Percentiles rank a stretch among this genome's conserved stretches.
Conservation (phyloP, 345 rosid genomes). For the Mercurialis annua region DNA sequence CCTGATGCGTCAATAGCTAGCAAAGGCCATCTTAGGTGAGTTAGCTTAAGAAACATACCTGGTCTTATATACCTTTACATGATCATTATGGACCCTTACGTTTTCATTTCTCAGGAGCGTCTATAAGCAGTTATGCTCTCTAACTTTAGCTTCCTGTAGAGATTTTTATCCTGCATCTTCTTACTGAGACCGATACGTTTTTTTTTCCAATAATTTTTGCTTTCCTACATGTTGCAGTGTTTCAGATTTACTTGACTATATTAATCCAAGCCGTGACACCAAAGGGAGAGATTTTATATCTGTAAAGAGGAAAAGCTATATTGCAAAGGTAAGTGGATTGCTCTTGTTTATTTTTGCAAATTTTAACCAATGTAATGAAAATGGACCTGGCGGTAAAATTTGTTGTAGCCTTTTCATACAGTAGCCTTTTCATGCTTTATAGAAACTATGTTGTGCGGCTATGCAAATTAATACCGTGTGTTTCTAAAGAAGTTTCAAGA, state of each 20-base stretch:
- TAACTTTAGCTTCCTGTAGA: conserved; percentile 8
- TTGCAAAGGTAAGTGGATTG: conserved; percentile 53
- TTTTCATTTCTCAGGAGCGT: not conserved
- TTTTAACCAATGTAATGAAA: not conserved
- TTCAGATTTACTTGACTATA: conserved; percentile 93
- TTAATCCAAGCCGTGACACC: conserved; percentile 75
- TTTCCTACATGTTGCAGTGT: conserved; percentile 56
- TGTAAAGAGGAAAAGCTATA: conserved; percentile 62
- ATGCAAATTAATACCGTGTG: not conserved
- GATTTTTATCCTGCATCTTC: conserved; percentile 2
- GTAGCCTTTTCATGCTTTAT: not conserved
- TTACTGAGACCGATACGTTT: not conserved
- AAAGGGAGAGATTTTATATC: conserved; percentile 64
- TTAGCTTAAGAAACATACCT: conserved; percentile 4
- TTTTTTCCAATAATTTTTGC: conserved; percentile 21
- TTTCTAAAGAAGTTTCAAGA: not conserved
- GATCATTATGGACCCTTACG: conserved; percentile 2
- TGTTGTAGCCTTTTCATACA: not conserved
- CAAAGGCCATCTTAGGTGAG: conserved; percentile 97
- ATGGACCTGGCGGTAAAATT: not conserved
- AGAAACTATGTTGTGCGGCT: not conserved
- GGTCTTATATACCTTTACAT: not conserved
- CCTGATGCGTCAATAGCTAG: conserved; percentile 99
- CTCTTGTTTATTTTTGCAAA: not conserved
- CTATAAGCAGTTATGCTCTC: not conserved